phyloP scores from a whole-genome alignment of 192 early-diverging fungal species.

The Entophlyctis helioformis region DNA sequence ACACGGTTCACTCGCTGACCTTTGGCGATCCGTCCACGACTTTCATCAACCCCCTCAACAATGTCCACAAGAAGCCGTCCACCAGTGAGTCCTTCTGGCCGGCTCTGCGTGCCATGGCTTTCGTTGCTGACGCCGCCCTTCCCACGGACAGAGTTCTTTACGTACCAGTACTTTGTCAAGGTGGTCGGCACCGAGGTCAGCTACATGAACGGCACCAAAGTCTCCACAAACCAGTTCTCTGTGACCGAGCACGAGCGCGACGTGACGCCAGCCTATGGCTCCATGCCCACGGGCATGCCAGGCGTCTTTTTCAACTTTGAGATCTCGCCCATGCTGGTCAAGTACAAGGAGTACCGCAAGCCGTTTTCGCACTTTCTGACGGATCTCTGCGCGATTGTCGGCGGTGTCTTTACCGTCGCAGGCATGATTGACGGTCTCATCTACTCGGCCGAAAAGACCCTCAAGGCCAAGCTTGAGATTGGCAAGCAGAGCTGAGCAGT shows the following conservation, averaged over 20 bases:
- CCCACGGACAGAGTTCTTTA: constrained; percentile 30
- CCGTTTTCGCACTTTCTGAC: constrained; percentile 86
- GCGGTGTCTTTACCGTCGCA: constrained; percentile 92
- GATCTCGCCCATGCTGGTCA: constrained; percentile 93
- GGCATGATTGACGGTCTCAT: constrained; percentile 75
- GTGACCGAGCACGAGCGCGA: constrained; percentile 76
- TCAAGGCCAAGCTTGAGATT: constrained; percentile 68
- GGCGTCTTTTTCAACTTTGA: constrained; percentile 91
- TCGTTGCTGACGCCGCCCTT: too few relatives aligned
- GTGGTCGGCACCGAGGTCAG: constrained; percentile 78
- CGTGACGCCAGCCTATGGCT: constrained; percentile 7
- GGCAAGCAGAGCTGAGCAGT: too few relatives aligned
- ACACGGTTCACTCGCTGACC: constrained; percentile 66
- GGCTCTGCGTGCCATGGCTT: too few relatives aligned
- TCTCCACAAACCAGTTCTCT: constrained; percentile 89
- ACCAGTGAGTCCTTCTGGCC: constrained; percentile 18
- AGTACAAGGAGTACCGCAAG: constrained; percentile 65
- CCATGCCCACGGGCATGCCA: constrained; percentile 4
- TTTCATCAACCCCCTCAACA: constrained; percentile 57
- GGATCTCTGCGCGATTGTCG: constrained; percentile 80
- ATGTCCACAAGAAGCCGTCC: constrained; percentile 38
- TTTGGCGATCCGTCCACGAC: constrained; percentile 53
- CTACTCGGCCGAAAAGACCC: constrained; percentile 71
- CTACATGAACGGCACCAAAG: constrained; percentile 52
- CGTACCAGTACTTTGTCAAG: constrained; percentile 90